These are phyloP conservation scores for Beauveria rudraprayagi DNA, from an alignment of 2,329 filamentous ascomycete species.

Conservation along the genomic window DNA sequence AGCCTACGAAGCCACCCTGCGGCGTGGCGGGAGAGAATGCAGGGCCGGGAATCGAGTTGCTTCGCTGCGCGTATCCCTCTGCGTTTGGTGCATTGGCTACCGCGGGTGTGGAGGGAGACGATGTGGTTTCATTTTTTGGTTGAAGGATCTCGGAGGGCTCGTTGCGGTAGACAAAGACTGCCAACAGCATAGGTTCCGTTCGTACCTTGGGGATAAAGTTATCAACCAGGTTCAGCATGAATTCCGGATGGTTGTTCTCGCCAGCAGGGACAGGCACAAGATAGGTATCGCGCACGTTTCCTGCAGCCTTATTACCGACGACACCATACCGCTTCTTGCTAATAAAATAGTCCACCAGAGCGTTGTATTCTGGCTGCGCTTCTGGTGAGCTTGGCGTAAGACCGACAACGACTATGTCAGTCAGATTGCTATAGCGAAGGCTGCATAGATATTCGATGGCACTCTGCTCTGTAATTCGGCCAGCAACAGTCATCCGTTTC, in stretches of 20 bases:
- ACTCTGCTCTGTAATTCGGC: slow-evolving; percentile 71
- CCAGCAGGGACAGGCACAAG: slow-evolving; percentile 77
- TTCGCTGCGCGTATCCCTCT: slow-evolving; percentile 29
- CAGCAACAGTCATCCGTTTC: slow-evolving; percentile 59
- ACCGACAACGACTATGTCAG: slow-evolving; percentile 76
- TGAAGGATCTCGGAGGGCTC: slow-evolving; percentile 33
- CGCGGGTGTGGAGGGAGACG: slow-evolving; percentile 13
- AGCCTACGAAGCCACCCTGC: slow-evolving; percentile 19
- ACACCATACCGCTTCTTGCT: slow-evolving; percentile 80
- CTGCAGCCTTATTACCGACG: slow-evolving; percentile 64
- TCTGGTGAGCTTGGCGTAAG: slow-evolving; percentile 57
- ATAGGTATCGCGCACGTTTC: slow-evolving; percentile 82
- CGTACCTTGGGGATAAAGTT: slow-evolving; percentile 67
- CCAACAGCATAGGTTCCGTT: slow-evolving; percentile 68
- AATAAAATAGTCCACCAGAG: slow-evolving; percentile 81
- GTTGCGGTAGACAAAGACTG: slow-evolving; percentile 76
- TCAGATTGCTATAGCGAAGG: slow-evolving; percentile 70
- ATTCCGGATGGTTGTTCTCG: slow-evolving; percentile 65
- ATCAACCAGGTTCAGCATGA: slow-evolving; percentile 80
- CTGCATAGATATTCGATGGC: slow-evolving; percentile 89
- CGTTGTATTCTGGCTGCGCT: slow-evolving; percentile 57
- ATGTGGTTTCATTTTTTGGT: slow-evolving; percentile 15
- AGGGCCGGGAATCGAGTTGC: slow-evolving; percentile 41
- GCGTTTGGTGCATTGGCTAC: slow-evolving; percentile 22
- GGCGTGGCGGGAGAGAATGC: slow-evolving; percentile 47